Percentiles rank a stretch among this genome's conserved stretches.
These are phyloP conservation scores for Trichoderma sp. DNA, from an alignment of 2,329 filamentous ascomycete genomes.

Conservation along the genomic window DNA sequence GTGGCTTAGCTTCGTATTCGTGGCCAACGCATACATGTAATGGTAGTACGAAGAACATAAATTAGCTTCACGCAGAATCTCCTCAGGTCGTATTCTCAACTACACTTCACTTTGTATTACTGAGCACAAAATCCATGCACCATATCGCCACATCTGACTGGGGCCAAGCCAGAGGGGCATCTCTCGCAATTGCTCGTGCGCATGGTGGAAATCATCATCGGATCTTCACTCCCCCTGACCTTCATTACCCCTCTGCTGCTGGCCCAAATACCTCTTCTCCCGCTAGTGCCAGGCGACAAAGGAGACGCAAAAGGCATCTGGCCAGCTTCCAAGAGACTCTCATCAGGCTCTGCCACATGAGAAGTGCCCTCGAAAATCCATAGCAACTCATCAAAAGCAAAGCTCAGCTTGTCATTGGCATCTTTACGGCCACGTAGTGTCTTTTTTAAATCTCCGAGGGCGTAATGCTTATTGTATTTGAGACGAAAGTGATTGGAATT, in stretches of 20 bases:
- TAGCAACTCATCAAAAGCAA: constrained; percentile 20
- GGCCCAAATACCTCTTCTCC: too few species aligned
- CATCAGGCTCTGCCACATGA: not conserved
- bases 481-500: constrained; percentile 33
- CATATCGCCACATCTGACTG: too few species aligned
- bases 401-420: not conserved
- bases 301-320: not conserved
- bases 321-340: constrained; percentile 23
- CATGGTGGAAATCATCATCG: too few species aligned
- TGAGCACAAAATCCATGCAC: not conserved
- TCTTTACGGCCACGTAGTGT: not conserved
- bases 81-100: not conserved
- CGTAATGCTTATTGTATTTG: constrained; percentile 32
- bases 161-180: too few species aligned
- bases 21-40: not conserved
- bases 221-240: too few species aligned
- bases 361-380: constrained; percentile 8
- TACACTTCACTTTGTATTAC: not conserved
- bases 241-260: too few species aligned
- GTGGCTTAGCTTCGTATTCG: not conserved
- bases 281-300: too few species aligned
- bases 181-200: too few species aligned
- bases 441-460: constrained; percentile 24
- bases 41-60: not conserved
- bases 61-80: not conserved